Evolutionary conservation across 2,329 filamentous ascomycete species (phyloP), one percentile per base, ranked within the genome.

Genomic region (Neurospora crassa): DNA sequence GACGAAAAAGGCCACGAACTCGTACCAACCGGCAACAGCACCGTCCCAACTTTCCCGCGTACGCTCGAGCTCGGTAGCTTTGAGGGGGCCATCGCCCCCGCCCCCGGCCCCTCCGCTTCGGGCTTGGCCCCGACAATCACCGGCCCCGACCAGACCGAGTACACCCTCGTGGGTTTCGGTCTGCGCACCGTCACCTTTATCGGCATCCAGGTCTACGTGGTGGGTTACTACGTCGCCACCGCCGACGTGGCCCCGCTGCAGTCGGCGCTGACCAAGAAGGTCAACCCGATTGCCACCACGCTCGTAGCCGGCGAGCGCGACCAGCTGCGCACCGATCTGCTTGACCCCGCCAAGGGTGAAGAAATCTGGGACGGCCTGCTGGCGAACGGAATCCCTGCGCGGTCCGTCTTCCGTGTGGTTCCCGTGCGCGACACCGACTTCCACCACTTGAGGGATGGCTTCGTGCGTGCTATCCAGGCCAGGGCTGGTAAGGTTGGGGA

Each of bases 391-490:
- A 86, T 89, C 0, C 88, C 95, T n/a, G 86, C 78, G 40, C 85
- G 93, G 70, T 95, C 90, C 37, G 88, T 90, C 0, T 90, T 97
- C 82, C 88, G 95, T 67, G 91, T 99, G 74, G 90, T 95, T 2
- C 96, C 96, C 0, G 94, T 93, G n/a, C 87, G 93, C 45, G 94
- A 96, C 80, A 99, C 96, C 20, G 94, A 98, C 81, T 98, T 97
- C 81, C 89, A 91, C 75, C 96, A 99, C 80, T 81, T 99, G 73
- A 89, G 95, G 53, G 96, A 99, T 78, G 96, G 92, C 1, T 96
- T 94, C 83, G 92, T 97, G 72, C 88, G 94, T 6, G 92, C 92
- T 29, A 91, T 99, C 74, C 92, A 92, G 70, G 90, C 88, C 10
- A 89, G 91, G 42, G 90, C 91, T 2, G 71, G 70, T 1, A 37